Base-by-base conservation (phyloP, 306 rosid species). In the Argentina anserina region DNA sequence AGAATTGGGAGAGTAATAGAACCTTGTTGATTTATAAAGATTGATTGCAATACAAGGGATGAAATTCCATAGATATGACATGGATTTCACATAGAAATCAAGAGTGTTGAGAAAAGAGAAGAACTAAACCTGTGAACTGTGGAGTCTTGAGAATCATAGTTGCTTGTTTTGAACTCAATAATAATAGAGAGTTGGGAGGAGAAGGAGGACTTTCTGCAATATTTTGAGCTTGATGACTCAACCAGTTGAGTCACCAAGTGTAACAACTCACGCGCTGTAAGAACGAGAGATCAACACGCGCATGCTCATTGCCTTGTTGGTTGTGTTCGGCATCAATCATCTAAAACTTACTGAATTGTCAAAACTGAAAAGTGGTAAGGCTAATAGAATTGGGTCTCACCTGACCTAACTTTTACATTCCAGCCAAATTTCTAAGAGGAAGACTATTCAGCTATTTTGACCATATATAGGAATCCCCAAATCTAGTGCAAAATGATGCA, bases 181-280 rank as follows among this genome's bases (percentile, higher is more conserved):
- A 31, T 2, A 15, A 59, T n/a, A 21, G 58, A 12, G 59, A 3
- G 65, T 1, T 5, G 45, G 15, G 5, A n/a, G 50, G 12, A 20
- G 20, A 4, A 25, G 63, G 37, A 34, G 69, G 46, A 36, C 63
- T 34, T 39, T 69, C 70, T 36, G 75, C 65, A 31, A 9, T 52
- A 18, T 33, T 77, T 77, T 53, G 39, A 41, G 49, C 46, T 15
- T 4, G 25, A 71, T 71, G 75, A 41, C 75, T 71, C 3, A 59
- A 34, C 25, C 10, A 20, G 65, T n/a, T n/a, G 28, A 21, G 65
- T 31, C 55, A 56, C 20, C 52, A 49, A 34, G 26, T 28, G 56
- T 26, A 28, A 2, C 18, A 18, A 18, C 50, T 63, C 46, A 78
- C 73, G 80, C 71, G 76, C 65, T 33, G 28, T 6, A 7, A 7